Conservation (phyloP, 2,329 filamentous ascomycete genomes). For the Colletotrichum chlorophyti region DNA sequence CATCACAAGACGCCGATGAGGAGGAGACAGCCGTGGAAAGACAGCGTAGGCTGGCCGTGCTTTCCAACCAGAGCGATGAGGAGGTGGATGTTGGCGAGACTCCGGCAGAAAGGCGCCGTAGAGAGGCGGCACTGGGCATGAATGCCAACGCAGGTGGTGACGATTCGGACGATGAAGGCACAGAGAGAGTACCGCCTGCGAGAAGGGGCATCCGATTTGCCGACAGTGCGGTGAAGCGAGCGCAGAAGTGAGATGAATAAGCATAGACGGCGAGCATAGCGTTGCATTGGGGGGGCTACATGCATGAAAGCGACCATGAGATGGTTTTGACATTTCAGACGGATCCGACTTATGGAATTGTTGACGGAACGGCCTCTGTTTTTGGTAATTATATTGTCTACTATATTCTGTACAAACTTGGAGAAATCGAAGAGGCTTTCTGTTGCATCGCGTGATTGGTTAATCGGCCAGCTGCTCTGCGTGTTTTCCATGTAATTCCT, state of each 20-base stretch:
- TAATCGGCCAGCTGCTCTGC: no score
- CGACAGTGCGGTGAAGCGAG: constrained; percentile 44
- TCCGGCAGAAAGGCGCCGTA: constrained; percentile 74
- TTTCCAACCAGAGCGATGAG: constrained; percentile 50
- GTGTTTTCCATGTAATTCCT: no score
- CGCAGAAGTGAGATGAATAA: constrained; percentile 21
- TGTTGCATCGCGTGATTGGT: background rate
- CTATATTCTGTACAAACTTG: constrained; percentile 13
- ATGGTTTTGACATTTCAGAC: constrained; percentile 6
- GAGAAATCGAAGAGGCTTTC: background rate
- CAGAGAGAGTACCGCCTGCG: constrained; percentile 56
- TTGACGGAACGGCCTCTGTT: constrained; percentile 15
- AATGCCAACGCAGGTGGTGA: constrained; percentile 50
- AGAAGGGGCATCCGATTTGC: constrained; percentile 68
- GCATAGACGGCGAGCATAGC: constrained; percentile 22
- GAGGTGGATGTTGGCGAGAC: constrained; percentile 65
- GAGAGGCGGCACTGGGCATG: constrained; percentile 76
- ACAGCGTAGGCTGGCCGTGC: constrained; percentile 65
- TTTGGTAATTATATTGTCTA: constrained; percentile 26
- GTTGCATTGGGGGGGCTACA: constrained; percentile 15
- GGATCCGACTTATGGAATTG: background rate
- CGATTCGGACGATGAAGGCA: constrained; percentile 65
- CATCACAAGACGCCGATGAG: constrained; percentile 26
- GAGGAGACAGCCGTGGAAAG: constrained; percentile 76
- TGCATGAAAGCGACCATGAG: constrained; percentile 18